phyloP scores from a whole-genome alignment of 345 rosid species.

The Excoecaria agallocha region DNA sequence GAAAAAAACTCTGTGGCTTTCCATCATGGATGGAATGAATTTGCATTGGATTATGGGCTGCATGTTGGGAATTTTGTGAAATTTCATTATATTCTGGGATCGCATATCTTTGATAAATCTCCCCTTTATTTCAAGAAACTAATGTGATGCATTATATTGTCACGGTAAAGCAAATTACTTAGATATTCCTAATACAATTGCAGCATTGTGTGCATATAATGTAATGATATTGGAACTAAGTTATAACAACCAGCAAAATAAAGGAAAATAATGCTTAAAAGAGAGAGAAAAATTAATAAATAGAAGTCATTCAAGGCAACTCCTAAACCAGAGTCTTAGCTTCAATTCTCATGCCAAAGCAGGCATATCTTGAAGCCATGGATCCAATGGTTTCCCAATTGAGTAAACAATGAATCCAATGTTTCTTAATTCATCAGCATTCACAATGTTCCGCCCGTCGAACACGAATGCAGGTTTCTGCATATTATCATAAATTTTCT shows the following conservation, averaged over 20 bases:
- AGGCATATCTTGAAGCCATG: conserved; percentile 28
- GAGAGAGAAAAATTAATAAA: not conserved
- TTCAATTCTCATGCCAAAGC: conserved; percentile 16
- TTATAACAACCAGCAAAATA: not conserved
- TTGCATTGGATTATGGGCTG: too few species aligned
- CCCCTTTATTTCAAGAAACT: too few species aligned
- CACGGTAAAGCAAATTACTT: too few species aligned
- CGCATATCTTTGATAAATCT: too few species aligned
- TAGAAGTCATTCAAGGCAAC: not conserved
- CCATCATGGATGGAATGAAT: too few species aligned
- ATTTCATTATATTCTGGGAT: too few species aligned
- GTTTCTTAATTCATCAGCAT: conserved; percentile 16
- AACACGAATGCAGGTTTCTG: conserved; percentile 28
- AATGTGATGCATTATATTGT: too few species aligned
- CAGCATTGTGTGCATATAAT: not conserved
- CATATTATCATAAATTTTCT: conserved; percentile 23
- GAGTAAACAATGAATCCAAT: conserved; percentile 30
- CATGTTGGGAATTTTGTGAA: too few species aligned
- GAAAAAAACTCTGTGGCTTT: too few species aligned
- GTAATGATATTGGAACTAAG: not conserved
- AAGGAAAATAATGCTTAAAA: not conserved
- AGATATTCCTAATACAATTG: not conserved
- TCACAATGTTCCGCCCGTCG: conserved; percentile 24
- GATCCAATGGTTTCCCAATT: conserved; percentile 30
- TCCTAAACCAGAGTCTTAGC: not conserved